Evolutionary conservation across 148 eudicot genomes (phyloP).

Genomic region (Pouteria glomerata): DNA sequence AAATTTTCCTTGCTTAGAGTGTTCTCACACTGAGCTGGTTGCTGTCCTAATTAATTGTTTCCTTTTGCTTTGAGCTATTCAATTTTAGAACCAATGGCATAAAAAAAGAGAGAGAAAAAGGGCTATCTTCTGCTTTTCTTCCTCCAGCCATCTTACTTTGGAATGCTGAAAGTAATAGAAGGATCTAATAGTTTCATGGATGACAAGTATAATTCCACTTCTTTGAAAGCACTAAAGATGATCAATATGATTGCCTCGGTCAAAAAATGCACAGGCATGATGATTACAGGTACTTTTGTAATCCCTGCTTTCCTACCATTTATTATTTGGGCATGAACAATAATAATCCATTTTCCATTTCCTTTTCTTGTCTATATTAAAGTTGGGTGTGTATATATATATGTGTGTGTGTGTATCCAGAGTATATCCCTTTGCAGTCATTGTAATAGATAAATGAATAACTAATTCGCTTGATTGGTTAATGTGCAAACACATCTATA

Average conservation of each 20-base stretch:
- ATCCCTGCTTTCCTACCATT: slow-evolving; percentile 2
- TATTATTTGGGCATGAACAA: not conserved
- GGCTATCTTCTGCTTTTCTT: slow-evolving; percentile 10
- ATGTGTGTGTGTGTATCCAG: too few relatives aligned
- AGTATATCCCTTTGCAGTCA: too few relatives aligned
- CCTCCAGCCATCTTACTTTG: not conserved
- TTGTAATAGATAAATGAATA: too few relatives aligned
- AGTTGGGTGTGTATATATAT: too few relatives aligned
- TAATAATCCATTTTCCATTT: not conserved
- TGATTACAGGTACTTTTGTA: slow-evolving; percentile 28
- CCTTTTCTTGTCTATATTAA: not conserved
- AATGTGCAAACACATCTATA: too few relatives aligned
- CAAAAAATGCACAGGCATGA: slow-evolving; percentile 29
- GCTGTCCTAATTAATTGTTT: not conserved
- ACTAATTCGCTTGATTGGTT: too few relatives aligned
- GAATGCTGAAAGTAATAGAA: not conserved
- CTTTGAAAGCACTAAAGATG: slow-evolving; percentile 3
- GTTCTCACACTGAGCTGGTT: not conserved
- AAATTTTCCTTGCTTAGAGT: not conserved
- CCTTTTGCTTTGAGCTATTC: not conserved
- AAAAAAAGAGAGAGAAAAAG: slow-evolving; percentile 2
- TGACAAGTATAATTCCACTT: slow-evolving; percentile 3
- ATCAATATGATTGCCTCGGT: slow-evolving; percentile 3
- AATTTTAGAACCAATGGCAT: not conserved
- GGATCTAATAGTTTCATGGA: not conserved